Evolutionary conservation across 805 yeast genomes (phyloP).

Genomic region (Candida jianshihensis): DNA sequence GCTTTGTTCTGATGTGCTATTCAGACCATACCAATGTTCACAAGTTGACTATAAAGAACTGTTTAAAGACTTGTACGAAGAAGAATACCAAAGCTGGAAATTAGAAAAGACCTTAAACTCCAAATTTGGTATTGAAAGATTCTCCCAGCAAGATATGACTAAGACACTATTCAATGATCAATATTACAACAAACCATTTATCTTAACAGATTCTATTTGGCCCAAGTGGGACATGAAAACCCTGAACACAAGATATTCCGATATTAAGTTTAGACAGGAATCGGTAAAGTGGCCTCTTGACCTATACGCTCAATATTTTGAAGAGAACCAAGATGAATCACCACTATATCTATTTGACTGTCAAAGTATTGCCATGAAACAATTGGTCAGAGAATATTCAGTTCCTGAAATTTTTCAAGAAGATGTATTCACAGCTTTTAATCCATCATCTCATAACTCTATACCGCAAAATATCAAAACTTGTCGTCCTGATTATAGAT

Average conservation of each 20-base stretch:
- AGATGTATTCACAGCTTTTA: slow-evolving; percentile 58
- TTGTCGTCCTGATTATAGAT: slow-evolving; percentile 84
- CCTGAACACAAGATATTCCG: slow-evolving; percentile 48
- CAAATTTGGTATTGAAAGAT: slow-evolving; percentile 41
- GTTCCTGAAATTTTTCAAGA: slow-evolving; percentile 47
- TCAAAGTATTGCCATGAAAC: slow-evolving; percentile 56
- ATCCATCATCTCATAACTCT: slow-evolving; percentile 5
- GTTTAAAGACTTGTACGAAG: slow-evolving; percentile 41
- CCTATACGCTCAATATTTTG: slow-evolving; percentile 55
- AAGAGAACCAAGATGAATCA: slow-evolving; percentile 64
- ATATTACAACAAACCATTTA: slow-evolving; percentile 59
- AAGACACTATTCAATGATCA: slow-evolving; percentile 36
- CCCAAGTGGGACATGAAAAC: slow-evolving; percentile 52
- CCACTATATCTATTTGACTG: slow-evolving; percentile 87
- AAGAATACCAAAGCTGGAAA: slow-evolving; percentile 30
- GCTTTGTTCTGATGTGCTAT: slow-evolving; percentile 70
- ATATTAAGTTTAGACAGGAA: slow-evolving; percentile 72
- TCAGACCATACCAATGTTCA: slow-evolving; percentile 78
- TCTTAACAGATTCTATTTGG: slow-evolving; percentile 29
- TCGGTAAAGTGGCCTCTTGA: slow-evolving; percentile 72
- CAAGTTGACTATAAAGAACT: slow-evolving; percentile 51
- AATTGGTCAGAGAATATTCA: slow-evolving; percentile 44
- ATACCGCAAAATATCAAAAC: background rate
- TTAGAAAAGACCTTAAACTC: slow-evolving; percentile 16
- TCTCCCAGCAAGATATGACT: slow-evolving; percentile 38